Percentiles rank a stretch among this genome's conserved stretches.
These are phyloP conservation scores for Cladophialophora exuberans DNA, from an alignment of 2,329 filamentous ascomycete species.

Conservation along the genomic window DNA sequence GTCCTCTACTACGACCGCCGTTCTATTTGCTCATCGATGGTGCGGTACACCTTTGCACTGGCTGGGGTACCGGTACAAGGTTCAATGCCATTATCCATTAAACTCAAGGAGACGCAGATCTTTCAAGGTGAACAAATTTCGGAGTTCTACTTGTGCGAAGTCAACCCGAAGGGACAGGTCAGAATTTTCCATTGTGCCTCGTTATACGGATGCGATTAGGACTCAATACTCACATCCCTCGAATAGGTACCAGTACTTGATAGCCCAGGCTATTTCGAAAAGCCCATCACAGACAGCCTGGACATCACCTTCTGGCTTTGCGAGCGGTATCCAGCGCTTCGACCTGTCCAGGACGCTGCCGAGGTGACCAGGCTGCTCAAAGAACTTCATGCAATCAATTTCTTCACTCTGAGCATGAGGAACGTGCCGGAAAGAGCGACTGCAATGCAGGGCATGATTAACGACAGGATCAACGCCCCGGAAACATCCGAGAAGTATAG, in stretches of 20 bases:
- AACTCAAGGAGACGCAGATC: conserved; percentile 4
- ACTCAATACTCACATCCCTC: background rate
- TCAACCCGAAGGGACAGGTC: conserved; percentile 21
- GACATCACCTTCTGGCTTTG: conserved; percentile 17
- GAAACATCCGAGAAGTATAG: conserved; percentile 8
- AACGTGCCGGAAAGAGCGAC: background rate
- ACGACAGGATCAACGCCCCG: background rate
- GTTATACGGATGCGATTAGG: background rate
- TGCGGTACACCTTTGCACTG: conserved; percentile 13
- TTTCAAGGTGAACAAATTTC: conserved; percentile 8
- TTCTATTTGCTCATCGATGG: conserved; percentile 14
- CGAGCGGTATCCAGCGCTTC: conserved; percentile 7
- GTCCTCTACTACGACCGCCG: conserved; percentile 14
- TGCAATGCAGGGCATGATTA: too few relatives aligned
- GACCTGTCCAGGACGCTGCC: background rate
- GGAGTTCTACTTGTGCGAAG: conserved; percentile 11
- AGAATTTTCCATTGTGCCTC: background rate
- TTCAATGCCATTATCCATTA: background rate
- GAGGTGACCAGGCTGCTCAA: conserved; percentile 6
- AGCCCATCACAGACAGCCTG: conserved; percentile 16
- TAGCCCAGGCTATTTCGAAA: background rate
- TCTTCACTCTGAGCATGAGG: conserved; percentile 7
- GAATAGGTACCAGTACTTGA: conserved; percentile 6
- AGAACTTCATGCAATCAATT: conserved; percentile 18
- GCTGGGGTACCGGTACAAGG: background rate